Evolutionary conservation across 345 rosid genomes (phyloP).

Genomic region (Garcia nutans): DNA sequence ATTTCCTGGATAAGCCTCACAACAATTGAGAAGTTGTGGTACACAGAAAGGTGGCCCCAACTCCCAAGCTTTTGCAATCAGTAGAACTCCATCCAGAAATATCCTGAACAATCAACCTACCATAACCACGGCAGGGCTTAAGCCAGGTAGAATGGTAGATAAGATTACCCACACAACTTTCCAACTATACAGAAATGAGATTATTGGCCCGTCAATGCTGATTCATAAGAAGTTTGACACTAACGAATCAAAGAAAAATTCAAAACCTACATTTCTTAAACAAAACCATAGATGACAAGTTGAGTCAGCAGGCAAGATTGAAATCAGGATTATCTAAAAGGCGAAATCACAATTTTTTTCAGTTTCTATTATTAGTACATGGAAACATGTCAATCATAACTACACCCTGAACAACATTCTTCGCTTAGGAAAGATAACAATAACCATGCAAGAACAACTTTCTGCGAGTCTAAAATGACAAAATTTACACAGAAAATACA

Average conservation of each 20-base stretch:
- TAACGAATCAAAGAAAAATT: neutral
- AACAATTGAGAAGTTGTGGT: conserved; percentile 14
- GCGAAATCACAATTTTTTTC: neutral
- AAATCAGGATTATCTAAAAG: conserved; percentile 1
- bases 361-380: neutral
- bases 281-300: conserved; percentile 6
- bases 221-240: neutral
- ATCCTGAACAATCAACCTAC: conserved; percentile 2
- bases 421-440: neutral
- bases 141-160: conserved; percentile 1
- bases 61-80: neutral
- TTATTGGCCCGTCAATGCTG: conserved; percentile 6
- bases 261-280: neutral
- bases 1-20: conserved; percentile 4
- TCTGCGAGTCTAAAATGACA: neutral
- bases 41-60: conserved; percentile 8
- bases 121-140: conserved; percentile 1
- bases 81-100: conserved; percentile 9
- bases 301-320: neutral
- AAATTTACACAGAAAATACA: neutral
- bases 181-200: neutral
- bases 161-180: conserved; percentile 1
- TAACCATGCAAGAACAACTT: neutral
- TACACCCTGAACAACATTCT: neutral
- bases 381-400: neutral